Conservation (phyloP, 1,284 basidiomycete genomes). For the Trichosporon sp. region DNA sequence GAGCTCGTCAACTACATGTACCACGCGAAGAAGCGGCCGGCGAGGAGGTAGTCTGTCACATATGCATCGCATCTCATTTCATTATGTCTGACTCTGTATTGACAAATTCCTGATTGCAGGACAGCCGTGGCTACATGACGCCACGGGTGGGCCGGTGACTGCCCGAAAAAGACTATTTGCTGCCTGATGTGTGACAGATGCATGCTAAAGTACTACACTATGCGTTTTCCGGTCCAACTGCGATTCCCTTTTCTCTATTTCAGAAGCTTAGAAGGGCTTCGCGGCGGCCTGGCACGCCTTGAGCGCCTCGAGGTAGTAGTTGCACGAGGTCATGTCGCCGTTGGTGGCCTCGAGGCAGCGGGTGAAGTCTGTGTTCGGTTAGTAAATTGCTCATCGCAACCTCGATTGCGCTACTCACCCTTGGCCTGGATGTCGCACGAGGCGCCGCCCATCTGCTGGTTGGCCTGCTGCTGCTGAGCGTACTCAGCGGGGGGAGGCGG, state of each 20-base stretch:
- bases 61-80: slow-evolving; percentile 5
- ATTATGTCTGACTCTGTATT: no score
- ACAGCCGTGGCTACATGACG: no score
- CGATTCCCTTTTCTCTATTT: not conserved
- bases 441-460: slow-evolving; percentile 30
- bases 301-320: slow-evolving; percentile 55
- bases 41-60: not conserved
- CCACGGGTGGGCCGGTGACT: not conserved
- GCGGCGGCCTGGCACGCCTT: slow-evolving; percentile 54
- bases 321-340: slow-evolving; percentile 56
- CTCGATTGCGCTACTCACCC: slow-evolving; percentile 41
- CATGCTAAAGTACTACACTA: slow-evolving; percentile 9
- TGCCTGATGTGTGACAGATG: not conserved
- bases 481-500: slow-evolving; percentile 47
- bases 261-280: slow-evolving; percentile 40
- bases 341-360: slow-evolving; percentile 54
- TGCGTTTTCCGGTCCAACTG: slow-evolving; percentile 1
- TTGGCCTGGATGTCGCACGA: slow-evolving; percentile 56
- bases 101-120: no score
- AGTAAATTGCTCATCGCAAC: not conserved
- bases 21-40: slow-evolving; percentile 39
- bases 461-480: slow-evolving; percentile 32
- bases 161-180: not conserved
- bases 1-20: slow-evolving; percentile 50
- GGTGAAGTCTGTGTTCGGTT: slow-evolving; percentile 49